phyloP scores from a whole-genome alignment of 2,329 filamentous ascomycete genomes.

The Xylaria arbuscula region DNA sequence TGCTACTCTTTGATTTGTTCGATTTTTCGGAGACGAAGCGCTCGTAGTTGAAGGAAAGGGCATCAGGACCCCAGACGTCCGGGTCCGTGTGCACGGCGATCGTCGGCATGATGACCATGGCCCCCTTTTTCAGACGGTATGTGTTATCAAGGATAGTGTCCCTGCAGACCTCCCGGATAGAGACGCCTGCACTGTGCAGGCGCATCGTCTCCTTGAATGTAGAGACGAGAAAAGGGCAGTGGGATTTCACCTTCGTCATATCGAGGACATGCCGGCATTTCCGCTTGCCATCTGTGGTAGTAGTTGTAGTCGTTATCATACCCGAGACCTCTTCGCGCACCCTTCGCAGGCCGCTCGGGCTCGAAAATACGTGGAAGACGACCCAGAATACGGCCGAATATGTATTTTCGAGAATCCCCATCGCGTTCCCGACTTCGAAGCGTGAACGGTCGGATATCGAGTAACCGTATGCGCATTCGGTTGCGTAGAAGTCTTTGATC shows the following conservation, averaged over 20 bases:
- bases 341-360: not conserved
- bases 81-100: constrained; percentile 9
- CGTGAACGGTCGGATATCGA: not conserved
- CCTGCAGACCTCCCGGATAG: constrained; percentile 5
- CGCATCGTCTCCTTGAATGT: constrained; percentile 15
- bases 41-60: not conserved
- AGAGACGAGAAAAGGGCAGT: constrained; percentile 11
- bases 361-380: constrained; percentile 5
- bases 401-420: not conserved
- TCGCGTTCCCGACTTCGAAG: constrained; percentile 2
- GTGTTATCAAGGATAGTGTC: not conserved
- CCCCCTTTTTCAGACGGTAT: constrained; percentile 4
- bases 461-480: not conserved
- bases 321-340: not conserved
- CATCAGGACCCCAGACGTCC: not conserved
- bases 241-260: constrained; percentile 4
- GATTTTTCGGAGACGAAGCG: not conserved
- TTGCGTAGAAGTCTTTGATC: constrained; percentile 5
- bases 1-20: too few species aligned
- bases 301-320: not conserved
- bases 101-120: constrained; percentile 8
- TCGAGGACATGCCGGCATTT: constrained; percentile 1
- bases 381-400: constrained; percentile 10
- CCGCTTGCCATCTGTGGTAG: not conserved
- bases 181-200: not conserved